Base-by-base conservation (phyloP, 305 asterid species). In the Solanum hybrid region DNA sequence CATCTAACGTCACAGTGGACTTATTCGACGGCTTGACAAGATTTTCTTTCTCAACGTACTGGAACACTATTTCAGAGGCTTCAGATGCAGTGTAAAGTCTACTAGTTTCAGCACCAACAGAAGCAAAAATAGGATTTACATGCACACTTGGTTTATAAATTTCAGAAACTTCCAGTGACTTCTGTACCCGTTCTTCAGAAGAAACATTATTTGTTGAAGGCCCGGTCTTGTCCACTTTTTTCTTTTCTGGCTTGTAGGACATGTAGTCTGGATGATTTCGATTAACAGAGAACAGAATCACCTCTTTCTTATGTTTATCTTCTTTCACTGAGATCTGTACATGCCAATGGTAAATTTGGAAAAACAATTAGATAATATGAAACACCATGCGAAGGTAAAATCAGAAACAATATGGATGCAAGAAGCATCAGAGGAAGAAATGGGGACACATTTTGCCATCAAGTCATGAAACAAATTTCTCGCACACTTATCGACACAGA, bases 231-330 rank as follows among this genome's bases (percentile, higher is more conserved):
- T 92, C 97, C 88, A 87, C 93, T 91, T 93, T 94, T 93, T 91
- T 93, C 93, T 95, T 97, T 94, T 95, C 99, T 75, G 98, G 98
- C 93, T 88, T 95, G 93, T 95, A 97, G 88, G 96, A 94, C 88
- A 92, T 86, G 91, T 95, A 97, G 35, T 97, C 98, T 86, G 90
- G 92, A 94, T 97, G 99, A 77, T 92, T 95, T 90, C 94, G 97
- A 90, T 96, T 96, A 90, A 97, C 94, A 16, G 96, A 90, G 90
- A 91, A 32, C 60, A 97, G 90, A 5, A 80, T 92, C 90, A 85
- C 93, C 95, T 96, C 99, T 90, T 97, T 96, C 88, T 95, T 97
- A 91, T 97, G 95, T 89, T 96, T 97, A 90, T 97, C 99, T 92
- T 97, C 99, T 93, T 97, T 97, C 87, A 93, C 96, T 6, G 95